Conservation (phyloP, 2,329 filamentous ascomycete species). For the Kalmusia sp. region DNA sequence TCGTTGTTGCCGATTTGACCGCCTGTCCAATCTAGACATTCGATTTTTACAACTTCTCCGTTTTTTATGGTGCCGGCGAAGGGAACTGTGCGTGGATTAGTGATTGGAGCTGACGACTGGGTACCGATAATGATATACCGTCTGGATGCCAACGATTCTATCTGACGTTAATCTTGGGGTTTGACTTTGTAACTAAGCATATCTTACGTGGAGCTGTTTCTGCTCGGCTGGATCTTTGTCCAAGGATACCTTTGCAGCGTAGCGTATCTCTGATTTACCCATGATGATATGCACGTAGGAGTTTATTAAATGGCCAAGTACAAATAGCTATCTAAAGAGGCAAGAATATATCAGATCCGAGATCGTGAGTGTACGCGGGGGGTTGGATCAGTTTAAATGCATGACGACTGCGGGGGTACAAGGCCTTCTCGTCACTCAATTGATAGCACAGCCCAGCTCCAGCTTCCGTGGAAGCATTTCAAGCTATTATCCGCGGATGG, state of each 20-base stretch:
- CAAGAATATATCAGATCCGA: background rate
- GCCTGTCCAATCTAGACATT: conserved; percentile 78
- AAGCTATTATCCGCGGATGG: conserved; percentile 16
- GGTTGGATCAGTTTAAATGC: conserved; percentile 2
- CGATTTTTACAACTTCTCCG: conserved; percentile 89
- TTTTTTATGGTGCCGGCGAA: conserved; percentile 75
- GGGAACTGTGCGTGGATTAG: conserved; percentile 66
- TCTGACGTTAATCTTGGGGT: conserved; percentile 4
- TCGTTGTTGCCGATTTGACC: conserved; percentile 91
- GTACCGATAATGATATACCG: conserved; percentile 58
- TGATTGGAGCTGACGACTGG: background rate
- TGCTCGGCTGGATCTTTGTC: conserved; percentile 76
- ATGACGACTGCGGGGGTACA: conserved; percentile 19
- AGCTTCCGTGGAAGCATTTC: conserved; percentile 14
- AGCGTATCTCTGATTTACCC: conserved; percentile 67
- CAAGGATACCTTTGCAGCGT: conserved; percentile 75
- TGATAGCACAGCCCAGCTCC: conserved; percentile 21
- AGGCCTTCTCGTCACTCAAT: conserved; percentile 5
- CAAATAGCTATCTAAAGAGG: no score
- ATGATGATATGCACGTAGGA: conserved; percentile 38
- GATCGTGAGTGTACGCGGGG: background rate
- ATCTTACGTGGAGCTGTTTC: conserved; percentile 69
- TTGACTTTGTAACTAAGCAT: background rate
- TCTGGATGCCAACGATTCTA: conserved; percentile 95
- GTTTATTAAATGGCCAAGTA: no score